Evolutionary conservation across 257 asterid genomes (phyloP).

Genomic region (Rhazya stricta): DNA sequence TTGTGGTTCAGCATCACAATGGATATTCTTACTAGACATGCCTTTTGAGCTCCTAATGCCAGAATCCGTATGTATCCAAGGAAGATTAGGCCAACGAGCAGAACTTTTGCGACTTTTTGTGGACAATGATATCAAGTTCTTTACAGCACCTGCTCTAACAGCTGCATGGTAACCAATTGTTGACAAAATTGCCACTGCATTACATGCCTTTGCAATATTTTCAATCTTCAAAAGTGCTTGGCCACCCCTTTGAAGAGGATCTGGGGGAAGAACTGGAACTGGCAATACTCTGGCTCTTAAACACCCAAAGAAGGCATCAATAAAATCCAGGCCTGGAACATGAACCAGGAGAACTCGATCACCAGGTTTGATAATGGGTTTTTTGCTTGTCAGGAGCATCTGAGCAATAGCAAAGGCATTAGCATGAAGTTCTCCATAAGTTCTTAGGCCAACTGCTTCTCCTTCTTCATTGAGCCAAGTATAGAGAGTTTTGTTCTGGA

Average conservation of each 20-base stretch:
- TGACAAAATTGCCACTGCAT: constrained; percentile 66
- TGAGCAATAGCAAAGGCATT: constrained; percentile 68
- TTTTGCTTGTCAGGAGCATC: constrained; percentile 57
- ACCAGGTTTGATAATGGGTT: constrained; percentile 56
- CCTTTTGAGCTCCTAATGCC: constrained; percentile 51
- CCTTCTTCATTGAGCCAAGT: constrained; percentile 78
- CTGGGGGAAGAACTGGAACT: constrained; percentile 86
- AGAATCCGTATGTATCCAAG: constrained; percentile 79
- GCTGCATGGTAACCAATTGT: constrained; percentile 68
- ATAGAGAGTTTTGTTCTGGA: constrained; percentile 50
- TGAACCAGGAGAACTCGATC: constrained; percentile 74
- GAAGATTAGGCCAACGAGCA: constrained; percentile 76
- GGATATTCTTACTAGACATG: constrained; percentile 1
- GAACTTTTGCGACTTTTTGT: constrained; percentile 32
- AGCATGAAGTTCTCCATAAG: constrained; percentile 51
- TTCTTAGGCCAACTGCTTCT: constrained; percentile 38
- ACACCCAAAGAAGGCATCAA: constrained; percentile 86
- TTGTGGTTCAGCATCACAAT: constrained; percentile 26
- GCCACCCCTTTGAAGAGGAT: constrained; percentile 89
- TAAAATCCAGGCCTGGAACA: constrained; percentile 73
- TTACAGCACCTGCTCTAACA: constrained; percentile 70
- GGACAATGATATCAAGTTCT: constrained; percentile 39
- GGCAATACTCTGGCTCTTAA: constrained; percentile 70
- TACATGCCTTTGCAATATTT: constrained; percentile 60
- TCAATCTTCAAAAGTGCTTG: constrained; percentile 75